Evolutionary conservation across 2,329 filamentous ascomycete species (phyloP), one percentile per base, ranked within the genome.

Genomic region (Colletotrichum sp.): DNA sequence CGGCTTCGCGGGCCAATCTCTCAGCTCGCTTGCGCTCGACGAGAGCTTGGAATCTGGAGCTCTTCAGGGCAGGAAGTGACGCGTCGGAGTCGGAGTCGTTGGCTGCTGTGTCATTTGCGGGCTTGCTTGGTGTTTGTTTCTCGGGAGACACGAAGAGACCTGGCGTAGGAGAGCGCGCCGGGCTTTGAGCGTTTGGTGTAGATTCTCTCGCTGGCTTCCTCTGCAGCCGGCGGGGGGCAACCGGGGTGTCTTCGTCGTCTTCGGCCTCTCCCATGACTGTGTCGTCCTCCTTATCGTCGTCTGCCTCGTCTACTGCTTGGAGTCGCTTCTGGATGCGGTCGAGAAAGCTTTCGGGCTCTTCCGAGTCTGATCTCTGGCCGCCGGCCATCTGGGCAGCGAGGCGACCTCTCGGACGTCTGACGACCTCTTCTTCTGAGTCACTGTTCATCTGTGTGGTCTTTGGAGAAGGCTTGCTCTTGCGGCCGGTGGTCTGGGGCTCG

Each of bases 1-100:
- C 88, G 24, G 89, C 90, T 78, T 97, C 93, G 66, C 88, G 91
- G 6, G 90, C 93, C 43, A 92, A 84, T 9, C 93, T 89, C 80
- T 97, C 93, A 75, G 92, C 89, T 64, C 92, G 90, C 79, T 96
- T 97, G 78, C 91, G 90, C 59, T 91, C 91, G 13, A 97, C 89
- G 0, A 97, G 89, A 9, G 93, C 93, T 74, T 91, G 87, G 78
- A 98, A 92, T 7, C 93, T 90, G 54, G 90, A 86, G 63, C 91
- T 89, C 74, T 88, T 85, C 68, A 83, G 75, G 13, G 83, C 75
- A 8, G 89, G 86, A 1, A 90, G 72, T 8, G 90, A 87, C 12
- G 84, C 83, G 27, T 90, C 88, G 4, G 83, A 86, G 59, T 83
- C 85, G 4, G 82, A 81, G 54, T 83, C 86, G 21, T 77, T 78